These are phyloP conservation scores for Neurospora sp. DNA, from an alignment of 495 filamentous ascomycete genomes.

Conservation along the genomic window DNA sequence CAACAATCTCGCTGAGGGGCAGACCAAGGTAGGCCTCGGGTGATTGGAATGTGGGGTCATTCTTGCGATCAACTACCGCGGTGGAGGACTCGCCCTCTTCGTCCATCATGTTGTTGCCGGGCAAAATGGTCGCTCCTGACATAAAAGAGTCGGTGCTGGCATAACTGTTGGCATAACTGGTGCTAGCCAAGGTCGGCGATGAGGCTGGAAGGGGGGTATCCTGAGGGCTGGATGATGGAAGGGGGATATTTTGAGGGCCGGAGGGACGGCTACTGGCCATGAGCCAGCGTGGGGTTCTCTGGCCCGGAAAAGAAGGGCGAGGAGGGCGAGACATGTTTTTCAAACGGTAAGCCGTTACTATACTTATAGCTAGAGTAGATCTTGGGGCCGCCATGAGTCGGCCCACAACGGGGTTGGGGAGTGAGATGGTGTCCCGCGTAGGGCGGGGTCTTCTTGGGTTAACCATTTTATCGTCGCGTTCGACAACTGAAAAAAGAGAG, in stretches of 20 bases:
- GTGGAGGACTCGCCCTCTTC: background rate
- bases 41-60: background rate
- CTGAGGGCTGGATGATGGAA: background rate
- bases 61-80: background rate
- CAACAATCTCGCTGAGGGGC: background rate
- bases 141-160: background rate
- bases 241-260: background rate
- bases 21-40: background rate
- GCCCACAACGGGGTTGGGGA: background rate
- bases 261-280: background rate
- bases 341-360: background rate
- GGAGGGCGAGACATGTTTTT: background rate
- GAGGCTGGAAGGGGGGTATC: background rate
- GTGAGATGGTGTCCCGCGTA: background rate
- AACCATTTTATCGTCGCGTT: background rate
- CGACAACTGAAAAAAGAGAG: background rate
- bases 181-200: background rate
- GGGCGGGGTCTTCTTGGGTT: background rate
- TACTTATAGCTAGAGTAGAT: background rate
- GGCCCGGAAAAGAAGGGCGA: background rate
- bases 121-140: background rate
- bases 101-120: background rate
- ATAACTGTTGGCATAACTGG: background rate
- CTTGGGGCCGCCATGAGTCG: background rate
- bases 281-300: background rate